A percentile compares a stretch with the other conserved stretches of the same genome.
Conservation (phyloP, 306 rosid species). For the Benincasa hispida region DNA sequence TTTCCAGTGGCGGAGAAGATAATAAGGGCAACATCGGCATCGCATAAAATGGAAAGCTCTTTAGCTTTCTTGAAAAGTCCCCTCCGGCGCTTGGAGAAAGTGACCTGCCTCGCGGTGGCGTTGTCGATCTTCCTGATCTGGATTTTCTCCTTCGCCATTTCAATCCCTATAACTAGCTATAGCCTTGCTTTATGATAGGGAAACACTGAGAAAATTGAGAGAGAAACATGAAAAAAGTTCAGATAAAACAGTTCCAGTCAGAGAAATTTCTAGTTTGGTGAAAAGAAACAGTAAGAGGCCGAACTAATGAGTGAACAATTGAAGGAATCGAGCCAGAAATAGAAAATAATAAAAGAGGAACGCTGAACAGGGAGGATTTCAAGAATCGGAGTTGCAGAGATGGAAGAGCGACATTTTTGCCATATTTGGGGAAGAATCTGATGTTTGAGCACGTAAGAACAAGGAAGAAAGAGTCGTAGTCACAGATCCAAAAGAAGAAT, state of each 20-base stretch:
- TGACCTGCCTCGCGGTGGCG: constrained; percentile 87
- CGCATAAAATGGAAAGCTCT: constrained; percentile 91
- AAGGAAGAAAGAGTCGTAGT: background rate
- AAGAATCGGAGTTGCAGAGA: background rate
- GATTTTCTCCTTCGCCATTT: constrained; percentile 90
- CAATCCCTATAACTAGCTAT: background rate
- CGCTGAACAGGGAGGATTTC: background rate
- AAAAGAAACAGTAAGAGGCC: background rate
- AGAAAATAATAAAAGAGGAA: background rate
- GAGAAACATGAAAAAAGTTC: background rate
- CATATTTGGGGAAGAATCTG: background rate
- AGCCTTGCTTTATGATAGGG: background rate
- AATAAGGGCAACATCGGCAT: constrained; percentile 82
- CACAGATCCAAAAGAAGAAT: constrained; percentile 2
- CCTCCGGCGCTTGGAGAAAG: constrained; percentile 80
- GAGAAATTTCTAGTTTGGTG: background rate
- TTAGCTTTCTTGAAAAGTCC: constrained; percentile 85
- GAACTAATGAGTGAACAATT: background rate
- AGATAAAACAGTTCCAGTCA: background rate
- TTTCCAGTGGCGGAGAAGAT: constrained; percentile 79
- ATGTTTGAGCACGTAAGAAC: background rate
- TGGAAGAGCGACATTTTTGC: background rate
- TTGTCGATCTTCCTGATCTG: constrained; percentile 93
- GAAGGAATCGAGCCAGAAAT: background rate
- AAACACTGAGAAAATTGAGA: background rate